phyloP scores from a whole-genome alignment of 2,329 filamentous ascomycete genomes.

The Basipetospora chlamydospora region DNA sequence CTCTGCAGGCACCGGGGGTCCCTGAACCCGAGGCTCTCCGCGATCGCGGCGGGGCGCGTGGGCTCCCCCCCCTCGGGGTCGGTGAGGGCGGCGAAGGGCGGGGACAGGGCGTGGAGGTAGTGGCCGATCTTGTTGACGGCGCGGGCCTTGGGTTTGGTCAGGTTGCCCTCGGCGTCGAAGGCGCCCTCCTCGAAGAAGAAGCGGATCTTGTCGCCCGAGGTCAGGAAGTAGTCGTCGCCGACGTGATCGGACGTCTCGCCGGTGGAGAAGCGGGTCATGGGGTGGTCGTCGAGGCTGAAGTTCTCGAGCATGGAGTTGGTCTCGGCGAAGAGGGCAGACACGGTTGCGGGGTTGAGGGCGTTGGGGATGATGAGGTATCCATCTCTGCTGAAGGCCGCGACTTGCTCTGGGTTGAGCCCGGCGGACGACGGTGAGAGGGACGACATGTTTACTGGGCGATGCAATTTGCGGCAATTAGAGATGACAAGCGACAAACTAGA shows the following conservation, averaged over 20 bases:
- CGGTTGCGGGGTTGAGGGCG: conserved; percentile 53
- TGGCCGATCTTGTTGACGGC: conserved; percentile 88
- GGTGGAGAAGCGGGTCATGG: conserved; percentile 87
- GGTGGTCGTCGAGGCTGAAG: conserved; percentile 71
- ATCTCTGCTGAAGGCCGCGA: conserved; percentile 60
- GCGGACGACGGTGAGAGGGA: too few relatives aligned
- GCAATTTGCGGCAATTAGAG: too few relatives aligned
- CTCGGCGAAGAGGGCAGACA: conserved; percentile 55
- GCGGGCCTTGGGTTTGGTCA: conserved; percentile 64
- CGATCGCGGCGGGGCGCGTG: conserved; percentile 42
- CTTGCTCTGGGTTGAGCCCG: conserved; percentile 58
- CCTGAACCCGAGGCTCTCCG: conserved; percentile 53
- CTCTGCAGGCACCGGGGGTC: conserved; percentile 75
- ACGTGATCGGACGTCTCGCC: conserved; percentile 65
- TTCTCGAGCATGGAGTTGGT: conserved; percentile 58
- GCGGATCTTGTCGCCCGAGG: conserved; percentile 76
- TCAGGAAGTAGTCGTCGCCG: conserved; percentile 87
- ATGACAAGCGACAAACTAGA: too few relatives aligned
- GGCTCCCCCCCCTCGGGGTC: conserved; percentile 30
- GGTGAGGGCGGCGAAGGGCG: conserved; percentile 47
- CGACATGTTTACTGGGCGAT: too few relatives aligned
- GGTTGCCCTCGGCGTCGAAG: conserved; percentile 48
- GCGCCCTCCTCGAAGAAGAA: conserved; percentile 98
- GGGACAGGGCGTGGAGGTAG: conserved; percentile 54
- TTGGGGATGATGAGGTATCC: conserved; percentile 81